Base-by-base conservation (phyloP, 179 eudicot genomes). In the Nepenthes alata region DNA sequence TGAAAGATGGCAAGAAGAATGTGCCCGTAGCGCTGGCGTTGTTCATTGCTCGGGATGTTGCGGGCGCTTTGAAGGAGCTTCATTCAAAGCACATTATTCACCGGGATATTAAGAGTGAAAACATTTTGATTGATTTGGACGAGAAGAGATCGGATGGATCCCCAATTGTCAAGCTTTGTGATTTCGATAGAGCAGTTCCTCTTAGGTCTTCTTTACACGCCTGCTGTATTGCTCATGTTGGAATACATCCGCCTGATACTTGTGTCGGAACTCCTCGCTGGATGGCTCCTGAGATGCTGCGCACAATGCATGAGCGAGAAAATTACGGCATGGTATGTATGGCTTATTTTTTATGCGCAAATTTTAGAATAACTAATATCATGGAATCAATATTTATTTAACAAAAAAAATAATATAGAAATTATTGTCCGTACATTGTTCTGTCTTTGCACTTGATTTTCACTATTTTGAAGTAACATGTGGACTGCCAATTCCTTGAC, bases 261-360 rank as follows among this genome's bases (percentile, higher is more conserved):
- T 91, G 96, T 74, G 89, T 91, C 63, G 98, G 98, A 60, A 91
- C 96, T 6, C 96, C 96, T 58, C 82, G 89, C 45, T 91, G 98
- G 98, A 91, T 91, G 98, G 95, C 98, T 71, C 98, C 98, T 64
- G 98, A 91, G 77, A 91, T 91, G 63, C 79, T 79, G 61, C 80
- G 59, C 55, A 84, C 98, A 60, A 77, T 86, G 80, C 63, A 81
- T 75, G 70, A 77, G 6, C 88, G 66, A 16, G 62, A 67, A 25
- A 6, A 66, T 41, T 91, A 91, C 77, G 98, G 98, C 35, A 73
- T 84, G 87, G 97, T 91, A 71, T 76, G 85, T 77, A 37, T 65
- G 25, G 25, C 1, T 25, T 25, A 25, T 25, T 25, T 25, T 25
- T 25, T 25, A 25, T 25, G 25, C 25, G 25, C 25, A 25, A 25